phyloP scores from a whole-genome alignment of 2,329 filamentous ascomycete species.

The Fusarium sp. region DNA sequence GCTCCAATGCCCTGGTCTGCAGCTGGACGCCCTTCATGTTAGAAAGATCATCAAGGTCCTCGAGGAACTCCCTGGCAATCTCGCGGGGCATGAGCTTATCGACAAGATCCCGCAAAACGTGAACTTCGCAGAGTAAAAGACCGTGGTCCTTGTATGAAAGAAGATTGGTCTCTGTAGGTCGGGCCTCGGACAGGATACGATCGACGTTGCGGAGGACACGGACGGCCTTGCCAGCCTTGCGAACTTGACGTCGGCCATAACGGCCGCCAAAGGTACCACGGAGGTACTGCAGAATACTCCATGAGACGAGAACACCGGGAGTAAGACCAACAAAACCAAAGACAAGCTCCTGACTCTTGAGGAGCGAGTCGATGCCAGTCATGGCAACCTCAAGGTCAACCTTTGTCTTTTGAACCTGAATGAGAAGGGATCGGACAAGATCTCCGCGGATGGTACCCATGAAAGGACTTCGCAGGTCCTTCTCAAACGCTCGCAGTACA shows the following conservation, averaged over 20 bases:
- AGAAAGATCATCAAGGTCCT: slow-evolving; percentile 88
- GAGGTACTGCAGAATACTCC: slow-evolving; percentile 82
- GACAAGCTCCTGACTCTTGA: slow-evolving; percentile 96
- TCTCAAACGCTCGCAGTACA: slow-evolving; percentile 91
- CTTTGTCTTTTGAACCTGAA: slow-evolving; percentile 99
- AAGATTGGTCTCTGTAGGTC: slow-evolving; percentile 79
- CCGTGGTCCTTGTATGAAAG: slow-evolving; percentile 95
- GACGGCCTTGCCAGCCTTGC: slow-evolving; percentile 78
- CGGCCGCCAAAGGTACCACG: slow-evolving; percentile 78
- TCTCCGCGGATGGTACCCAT: slow-evolving; percentile 88
- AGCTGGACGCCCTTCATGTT: slow-evolving; percentile 85
- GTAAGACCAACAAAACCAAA: slow-evolving; percentile 98
- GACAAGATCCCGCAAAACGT: slow-evolving; percentile 79
- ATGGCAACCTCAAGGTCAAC: slow-evolving; percentile 97
- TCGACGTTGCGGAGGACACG: slow-evolving; percentile 90
- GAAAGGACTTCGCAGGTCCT: slow-evolving; percentile 86
- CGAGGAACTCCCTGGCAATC: slow-evolving; percentile 86
- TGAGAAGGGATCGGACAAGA: slow-evolving; percentile 89
- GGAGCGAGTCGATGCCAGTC: slow-evolving; percentile 91
- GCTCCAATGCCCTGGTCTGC: slow-evolving; percentile 84
- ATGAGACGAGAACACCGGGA: slow-evolving; percentile 89
- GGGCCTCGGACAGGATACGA: slow-evolving; percentile 79
- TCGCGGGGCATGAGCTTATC: slow-evolving; percentile 77
- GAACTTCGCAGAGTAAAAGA: slow-evolving; percentile 89
- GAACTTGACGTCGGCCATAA: slow-evolving; percentile 75